Evolutionary conservation across 768 basidiomycete species (phyloP).

Genomic region (Termitomyces sp.): DNA sequence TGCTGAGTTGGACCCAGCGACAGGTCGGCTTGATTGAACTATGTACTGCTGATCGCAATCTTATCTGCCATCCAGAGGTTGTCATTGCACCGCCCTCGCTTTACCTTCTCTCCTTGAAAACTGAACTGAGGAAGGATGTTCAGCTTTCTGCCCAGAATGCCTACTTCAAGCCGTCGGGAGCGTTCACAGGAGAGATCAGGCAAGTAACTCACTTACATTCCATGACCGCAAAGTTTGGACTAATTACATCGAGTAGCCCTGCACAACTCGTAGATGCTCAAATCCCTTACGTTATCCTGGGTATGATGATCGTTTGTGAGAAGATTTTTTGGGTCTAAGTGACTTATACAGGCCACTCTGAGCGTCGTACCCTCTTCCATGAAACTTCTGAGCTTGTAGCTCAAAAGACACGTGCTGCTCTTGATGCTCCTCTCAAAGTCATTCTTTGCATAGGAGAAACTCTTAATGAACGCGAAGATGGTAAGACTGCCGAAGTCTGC

Average conservation of each 20-base stretch:
- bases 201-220: conserved; percentile 21
- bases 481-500: conserved; percentile 73
- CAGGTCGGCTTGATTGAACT: conserved; percentile 43
- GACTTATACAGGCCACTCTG: conserved; percentile 68
- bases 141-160: conserved; percentile 89
- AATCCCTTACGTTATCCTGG: conserved; percentile 90
- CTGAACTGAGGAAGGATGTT: conserved; percentile 57
- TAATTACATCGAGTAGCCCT: conserved; percentile 40
- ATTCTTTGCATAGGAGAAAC: conserved; percentile 98
- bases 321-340: background rate
- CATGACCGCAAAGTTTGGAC: background rate
- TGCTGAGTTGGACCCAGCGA: conserved; percentile 68
- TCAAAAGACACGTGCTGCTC: conserved; percentile 78
- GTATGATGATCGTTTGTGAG: conserved; percentile 27
- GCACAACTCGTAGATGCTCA: conserved; percentile 80
- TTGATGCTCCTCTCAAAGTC: conserved; percentile 71
- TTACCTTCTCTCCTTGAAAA: conserved; percentile 74
- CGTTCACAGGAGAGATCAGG: conserved; percentile 98
- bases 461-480: conserved; percentile 77
- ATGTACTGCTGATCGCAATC: conserved; percentile 10
- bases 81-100: conserved; percentile 89
- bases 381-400: conserved; percentile 83
- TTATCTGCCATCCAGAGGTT: conserved; percentile 57
- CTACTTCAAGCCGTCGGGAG: conserved; percentile 78
- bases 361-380: conserved; percentile 89